Percentiles rank a stretch among this genome's conserved stretches.
Evolutionary conservation across 1,284 basidiomycete species (phyloP).

Genomic region (Fistulinella staudtii): DNA sequence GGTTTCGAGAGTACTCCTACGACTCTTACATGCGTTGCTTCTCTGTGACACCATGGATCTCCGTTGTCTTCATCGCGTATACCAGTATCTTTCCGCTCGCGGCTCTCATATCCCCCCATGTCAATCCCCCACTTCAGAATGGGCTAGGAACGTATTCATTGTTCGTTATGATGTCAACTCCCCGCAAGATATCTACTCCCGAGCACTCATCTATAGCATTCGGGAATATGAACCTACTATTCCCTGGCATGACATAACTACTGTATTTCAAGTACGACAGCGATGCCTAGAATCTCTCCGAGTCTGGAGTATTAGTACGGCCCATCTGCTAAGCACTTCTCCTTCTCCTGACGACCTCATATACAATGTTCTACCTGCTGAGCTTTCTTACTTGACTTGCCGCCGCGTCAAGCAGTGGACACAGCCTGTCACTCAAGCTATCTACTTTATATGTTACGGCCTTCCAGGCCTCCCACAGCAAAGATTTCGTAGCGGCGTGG

Average conservation of each 20-base stretch:
- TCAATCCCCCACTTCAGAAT: background rate
- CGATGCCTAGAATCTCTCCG: background rate
- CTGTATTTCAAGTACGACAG: background rate
- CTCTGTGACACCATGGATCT: slow-evolving; percentile 13
- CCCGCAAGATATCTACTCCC: background rate
- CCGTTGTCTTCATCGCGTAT: slow-evolving; percentile 24
- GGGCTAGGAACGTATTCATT: background rate
- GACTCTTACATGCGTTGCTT: background rate
- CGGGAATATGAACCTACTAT: background rate
- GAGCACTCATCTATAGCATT: background rate
- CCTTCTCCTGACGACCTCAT: background rate
- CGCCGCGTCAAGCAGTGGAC: slow-evolving; percentile 2
- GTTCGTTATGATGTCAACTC: background rate
- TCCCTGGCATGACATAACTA: background rate
- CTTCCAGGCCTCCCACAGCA: slow-evolving; percentile 10
- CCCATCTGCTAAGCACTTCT: background rate
- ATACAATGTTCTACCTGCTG: background rate
- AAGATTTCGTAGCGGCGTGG: slow-evolving; percentile 32
- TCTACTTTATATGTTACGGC: background rate
- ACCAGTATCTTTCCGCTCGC: slow-evolving; percentile 29
- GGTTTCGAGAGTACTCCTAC: slow-evolving; percentile 28
- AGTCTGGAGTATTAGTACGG: background rate
- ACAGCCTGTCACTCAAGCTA: slow-evolving; percentile 10
- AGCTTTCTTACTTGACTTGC: background rate
- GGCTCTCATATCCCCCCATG: background rate